Conservation (phyloP, 2,329 filamentous ascomycete species). For the Aspergillus uvarum region DNA sequence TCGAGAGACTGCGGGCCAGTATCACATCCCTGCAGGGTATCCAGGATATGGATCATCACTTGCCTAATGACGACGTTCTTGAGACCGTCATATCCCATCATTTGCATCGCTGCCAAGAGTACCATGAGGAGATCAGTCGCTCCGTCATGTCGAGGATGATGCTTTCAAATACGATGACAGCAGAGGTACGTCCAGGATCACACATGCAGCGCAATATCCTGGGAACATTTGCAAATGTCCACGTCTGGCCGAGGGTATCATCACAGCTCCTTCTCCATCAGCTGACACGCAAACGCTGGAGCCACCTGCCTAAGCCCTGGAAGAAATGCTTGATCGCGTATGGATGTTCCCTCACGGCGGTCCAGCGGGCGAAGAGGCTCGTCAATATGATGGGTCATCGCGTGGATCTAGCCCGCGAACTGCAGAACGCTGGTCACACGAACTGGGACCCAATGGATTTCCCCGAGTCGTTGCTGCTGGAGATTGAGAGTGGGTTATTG, state of each 20-base stretch:
- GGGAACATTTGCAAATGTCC: conserved; percentile 2
- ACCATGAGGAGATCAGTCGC: conserved; percentile 4
- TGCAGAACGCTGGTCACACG: conserved; percentile 53
- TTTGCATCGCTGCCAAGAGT: conserved; percentile 1
- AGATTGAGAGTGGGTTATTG: conserved; percentile 62
- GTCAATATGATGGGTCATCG: conserved; percentile 12
- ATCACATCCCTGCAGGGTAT: conserved; percentile 11
- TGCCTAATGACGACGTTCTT: background rate
- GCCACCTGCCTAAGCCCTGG: conserved; percentile 16
- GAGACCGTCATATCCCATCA: conserved; percentile 5
- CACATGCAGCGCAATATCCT: background rate
- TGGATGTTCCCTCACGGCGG: conserved; percentile 27
- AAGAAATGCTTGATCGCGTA: conserved; percentile 23
- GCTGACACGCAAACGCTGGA: conserved; percentile 20
- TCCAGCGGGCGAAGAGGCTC: conserved; percentile 33
- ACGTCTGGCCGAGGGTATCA: conserved; percentile 22
- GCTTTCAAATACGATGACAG: background rate
- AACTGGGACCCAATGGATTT: conserved; percentile 55
- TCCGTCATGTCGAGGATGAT: conserved; percentile 10
- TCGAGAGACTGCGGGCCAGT: conserved; percentile 15
- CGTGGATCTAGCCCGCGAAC: conserved; percentile 32
- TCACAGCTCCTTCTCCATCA: conserved; percentile 24
- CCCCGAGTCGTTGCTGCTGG: conserved; percentile 64
- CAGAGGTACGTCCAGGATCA: background rate
- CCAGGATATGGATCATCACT: background rate